Evolutionary conservation across 441 rosid species (phyloP).

Genomic region (Erysimum cheiri): DNA sequence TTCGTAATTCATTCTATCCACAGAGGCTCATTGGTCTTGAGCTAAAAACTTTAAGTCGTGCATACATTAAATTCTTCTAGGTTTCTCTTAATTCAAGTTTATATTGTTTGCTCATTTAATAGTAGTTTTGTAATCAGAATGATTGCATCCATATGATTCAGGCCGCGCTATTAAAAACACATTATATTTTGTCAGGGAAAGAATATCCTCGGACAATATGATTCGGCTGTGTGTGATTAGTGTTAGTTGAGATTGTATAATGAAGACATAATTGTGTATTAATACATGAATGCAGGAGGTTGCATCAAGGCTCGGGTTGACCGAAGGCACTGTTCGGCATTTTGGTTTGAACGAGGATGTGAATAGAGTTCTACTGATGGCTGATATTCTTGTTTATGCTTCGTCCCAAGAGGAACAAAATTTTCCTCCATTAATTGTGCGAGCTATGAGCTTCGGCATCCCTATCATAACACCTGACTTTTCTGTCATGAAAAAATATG

Average conservation of each 20-base stretch:
- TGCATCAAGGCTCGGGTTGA: conserved; percentile 80
- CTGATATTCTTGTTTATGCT: conserved; percentile 90
- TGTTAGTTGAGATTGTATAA: conserved; percentile 35
- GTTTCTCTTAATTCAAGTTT: conserved; percentile 19
- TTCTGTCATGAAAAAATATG: conserved; percentile 82
- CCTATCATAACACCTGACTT: conserved; percentile 82
- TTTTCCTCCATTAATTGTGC: conserved; percentile 81
- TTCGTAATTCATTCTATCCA: neutral
- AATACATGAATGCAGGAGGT: conserved; percentile 62
- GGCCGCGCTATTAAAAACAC: conserved; percentile 22
- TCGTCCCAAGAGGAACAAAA: conserved; percentile 97
- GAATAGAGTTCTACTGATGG: conserved; percentile 72
- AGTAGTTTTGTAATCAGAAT: conserved; percentile 20
- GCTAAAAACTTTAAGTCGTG: conserved; percentile 27
- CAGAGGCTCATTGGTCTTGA: conserved; percentile 31
- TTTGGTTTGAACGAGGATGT: conserved; percentile 82
- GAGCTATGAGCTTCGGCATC: conserved; percentile 92
- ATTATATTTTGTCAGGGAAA: conserved; percentile 5
- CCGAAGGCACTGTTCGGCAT: conserved; percentile 69
- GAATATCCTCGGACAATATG: neutral
- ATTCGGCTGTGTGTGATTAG: conserved; percentile 17
- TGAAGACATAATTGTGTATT: conserved; percentile 22
- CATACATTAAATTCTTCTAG: conserved; percentile 19
- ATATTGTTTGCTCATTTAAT: conserved; percentile 19
- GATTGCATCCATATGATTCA: conserved; percentile 8